These are phyloP conservation scores for Ustulina deusta DNA, from an alignment of 2,329 filamentous ascomycete genomes.

Conservation along the genomic window DNA sequence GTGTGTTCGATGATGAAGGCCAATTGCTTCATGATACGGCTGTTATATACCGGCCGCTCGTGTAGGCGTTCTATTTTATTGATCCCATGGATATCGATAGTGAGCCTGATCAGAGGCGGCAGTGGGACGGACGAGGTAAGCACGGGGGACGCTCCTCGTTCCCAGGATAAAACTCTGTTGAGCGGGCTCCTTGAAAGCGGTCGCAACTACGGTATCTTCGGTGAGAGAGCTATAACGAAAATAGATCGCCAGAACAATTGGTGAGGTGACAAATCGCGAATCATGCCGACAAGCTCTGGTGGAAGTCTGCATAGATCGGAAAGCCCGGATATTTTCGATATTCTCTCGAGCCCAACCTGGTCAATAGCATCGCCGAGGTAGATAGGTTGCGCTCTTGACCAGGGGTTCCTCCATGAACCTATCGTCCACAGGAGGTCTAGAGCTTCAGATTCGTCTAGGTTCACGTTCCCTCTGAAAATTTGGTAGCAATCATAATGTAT, in stretches of 20 bases:
- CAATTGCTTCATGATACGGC: not conserved
- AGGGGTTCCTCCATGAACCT: slow-evolving; percentile 19
- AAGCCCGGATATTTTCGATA: slow-evolving; percentile 18
- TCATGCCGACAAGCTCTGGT: slow-evolving; percentile 12
- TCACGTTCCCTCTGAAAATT: slow-evolving; percentile 17
- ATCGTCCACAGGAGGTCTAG: slow-evolving; percentile 9
- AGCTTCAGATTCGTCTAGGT: slow-evolving; percentile 15
- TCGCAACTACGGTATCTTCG: not conserved
- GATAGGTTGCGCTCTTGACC: slow-evolving; percentile 18
- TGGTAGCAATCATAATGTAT: slow-evolving; percentile 20
- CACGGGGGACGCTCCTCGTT: slow-evolving; percentile 8
- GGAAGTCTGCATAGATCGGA: slow-evolving; percentile 11
- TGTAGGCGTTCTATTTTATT: slow-evolving; percentile 15
- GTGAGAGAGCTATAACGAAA: slow-evolving; percentile 13
- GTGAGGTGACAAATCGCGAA: slow-evolving; percentile 16
- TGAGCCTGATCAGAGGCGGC: slow-evolving; percentile 11
- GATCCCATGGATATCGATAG: slow-evolving; percentile 10
- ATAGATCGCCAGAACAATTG: slow-evolving; percentile 17
- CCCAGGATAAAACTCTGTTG: slow-evolving; percentile 1
- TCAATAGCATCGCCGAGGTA: slow-evolving; percentile 6
- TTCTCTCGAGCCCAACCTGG: slow-evolving; percentile 10
- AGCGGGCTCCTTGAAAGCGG: slow-evolving; percentile 6
- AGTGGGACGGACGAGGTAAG: not conserved
- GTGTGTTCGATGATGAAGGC: slow-evolving; percentile 13
- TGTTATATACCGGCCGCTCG: slow-evolving; percentile 4